phyloP scores from a whole-genome alignment of 2,329 filamentous ascomycete species.

The Aspergillus sergii region DNA sequence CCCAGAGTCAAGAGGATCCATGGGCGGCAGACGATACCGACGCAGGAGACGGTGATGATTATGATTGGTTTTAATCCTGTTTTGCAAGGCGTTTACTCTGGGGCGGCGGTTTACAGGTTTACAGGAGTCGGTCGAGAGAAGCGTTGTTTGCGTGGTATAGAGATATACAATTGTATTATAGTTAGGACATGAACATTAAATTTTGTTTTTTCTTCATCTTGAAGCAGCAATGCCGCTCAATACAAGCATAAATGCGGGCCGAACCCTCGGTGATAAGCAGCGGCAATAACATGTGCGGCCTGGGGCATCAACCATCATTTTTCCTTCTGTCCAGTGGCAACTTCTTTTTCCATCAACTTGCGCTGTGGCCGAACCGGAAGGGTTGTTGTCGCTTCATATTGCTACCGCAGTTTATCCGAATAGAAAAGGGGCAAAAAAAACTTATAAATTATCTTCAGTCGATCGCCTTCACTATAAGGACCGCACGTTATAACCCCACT shows the following conservation, averaged over 20 bases:
- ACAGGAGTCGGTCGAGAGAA: background rate
- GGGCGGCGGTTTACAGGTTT: background rate
- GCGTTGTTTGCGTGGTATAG: background rate
- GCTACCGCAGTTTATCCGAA: background rate
- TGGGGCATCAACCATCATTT: constrained; percentile 13
- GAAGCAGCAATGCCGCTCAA: background rate
- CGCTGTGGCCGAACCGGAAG: background rate
- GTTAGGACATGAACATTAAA: background rate
- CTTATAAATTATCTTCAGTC: background rate
- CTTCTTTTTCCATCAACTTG: background rate
- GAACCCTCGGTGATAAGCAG: background rate
- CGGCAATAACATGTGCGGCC: constrained; percentile 11
- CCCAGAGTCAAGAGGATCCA: constrained; percentile 21
- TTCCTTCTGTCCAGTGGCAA: background rate
- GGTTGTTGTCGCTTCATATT: background rate
- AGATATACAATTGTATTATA: background rate
- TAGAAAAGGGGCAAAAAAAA: background rate
- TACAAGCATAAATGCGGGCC: background rate
- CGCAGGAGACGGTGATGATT: constrained; percentile 26
- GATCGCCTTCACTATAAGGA: background rate
- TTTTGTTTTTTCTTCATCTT: background rate
- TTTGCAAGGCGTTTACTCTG: background rate
- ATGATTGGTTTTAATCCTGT: constrained; percentile 29
- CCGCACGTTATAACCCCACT: constrained; percentile 2
- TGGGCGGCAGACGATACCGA: constrained; percentile 21